phyloP scores from a whole-genome alignment of 495 filamentous ascomycete species.

The Neurospora hispaniola region DNA sequence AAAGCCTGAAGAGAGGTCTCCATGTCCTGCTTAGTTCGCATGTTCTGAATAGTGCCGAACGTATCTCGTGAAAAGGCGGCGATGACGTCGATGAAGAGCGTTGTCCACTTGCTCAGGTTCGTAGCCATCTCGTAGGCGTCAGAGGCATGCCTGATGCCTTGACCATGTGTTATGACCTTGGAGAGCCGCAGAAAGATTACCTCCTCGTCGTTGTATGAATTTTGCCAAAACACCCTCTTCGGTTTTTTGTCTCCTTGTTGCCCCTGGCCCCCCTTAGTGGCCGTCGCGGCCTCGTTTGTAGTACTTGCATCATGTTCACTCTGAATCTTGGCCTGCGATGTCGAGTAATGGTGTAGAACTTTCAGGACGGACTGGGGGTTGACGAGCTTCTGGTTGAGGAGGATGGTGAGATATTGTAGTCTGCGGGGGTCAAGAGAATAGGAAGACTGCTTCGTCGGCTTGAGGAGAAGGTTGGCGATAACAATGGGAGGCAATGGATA shows the following conservation, averaged over 20 bases:
- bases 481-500: slow-evolving; percentile 32
- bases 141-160: slow-evolving; percentile 21
- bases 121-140: slow-evolving; percentile 29
- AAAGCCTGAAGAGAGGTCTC: slow-evolving; percentile 44
- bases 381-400: slow-evolving; percentile 43
- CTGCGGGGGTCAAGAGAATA: slow-evolving; percentile 53
- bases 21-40: slow-evolving; percentile 35
- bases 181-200: slow-evolving; percentile 42
- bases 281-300: slow-evolving; percentile 14
- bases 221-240: slow-evolving; percentile 32
- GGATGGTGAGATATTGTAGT: slow-evolving; percentile 50
- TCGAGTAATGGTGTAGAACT: slow-evolving; percentile 51
- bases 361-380: slow-evolving; percentile 46
- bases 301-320: background rate
- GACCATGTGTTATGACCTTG: slow-evolving; percentile 31
- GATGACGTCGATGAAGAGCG: slow-evolving; percentile 30
- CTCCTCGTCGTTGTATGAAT: slow-evolving; percentile 38
- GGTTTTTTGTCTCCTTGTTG: slow-evolving; percentile 9
- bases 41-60: slow-evolving; percentile 25
- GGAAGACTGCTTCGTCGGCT: slow-evolving; percentile 34
- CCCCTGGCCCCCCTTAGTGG: slow-evolving; percentile 5
- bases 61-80: slow-evolving; percentile 31
- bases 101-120: slow-evolving; percentile 33
- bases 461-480: slow-evolving; percentile 51
- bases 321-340: slow-evolving; percentile 26